A percentile compares a stretch with the other conserved stretches of the same genome.
phyloP scores from a whole-genome alignment of 441 rosid species.

The Pelargonium cotyledonis region DNA sequence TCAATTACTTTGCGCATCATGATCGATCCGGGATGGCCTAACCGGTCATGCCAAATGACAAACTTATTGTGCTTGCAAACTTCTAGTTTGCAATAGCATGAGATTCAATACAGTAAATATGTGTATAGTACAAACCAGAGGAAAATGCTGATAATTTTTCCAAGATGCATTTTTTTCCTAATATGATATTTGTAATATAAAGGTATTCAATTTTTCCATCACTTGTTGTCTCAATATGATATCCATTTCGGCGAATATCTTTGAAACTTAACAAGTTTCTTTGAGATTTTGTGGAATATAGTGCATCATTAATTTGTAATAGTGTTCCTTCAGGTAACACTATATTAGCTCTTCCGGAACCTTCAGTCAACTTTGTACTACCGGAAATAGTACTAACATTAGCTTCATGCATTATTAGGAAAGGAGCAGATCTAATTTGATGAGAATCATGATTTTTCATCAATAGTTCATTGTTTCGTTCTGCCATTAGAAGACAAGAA shows the following conservation, averaged over 20 bases:
- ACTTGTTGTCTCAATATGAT: background rate
- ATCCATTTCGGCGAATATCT: constrained; percentile 4
- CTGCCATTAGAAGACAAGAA: constrained; percentile 3
- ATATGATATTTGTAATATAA: background rate
- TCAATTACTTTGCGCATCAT: background rate
- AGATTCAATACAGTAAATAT: background rate
- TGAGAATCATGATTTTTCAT: background rate
- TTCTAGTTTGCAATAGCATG: background rate
- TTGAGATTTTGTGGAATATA: background rate
- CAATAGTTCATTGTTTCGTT: background rate
- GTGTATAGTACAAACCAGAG: background rate
- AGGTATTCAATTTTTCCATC: constrained; percentile 9
- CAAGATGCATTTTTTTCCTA: background rate
- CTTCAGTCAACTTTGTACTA: background rate
- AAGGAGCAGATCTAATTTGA: background rate
- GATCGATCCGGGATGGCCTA: background rate
- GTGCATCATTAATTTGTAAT: background rate
- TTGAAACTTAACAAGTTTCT: constrained; percentile 12
- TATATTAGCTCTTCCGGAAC: constrained; percentile 6
- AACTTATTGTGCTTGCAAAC: background rate
- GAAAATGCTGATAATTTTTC: background rate
- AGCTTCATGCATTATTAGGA: background rate
- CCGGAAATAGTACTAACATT: background rate
- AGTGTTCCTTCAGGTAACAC: background rate
- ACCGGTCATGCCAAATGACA: background rate